phyloP scores from a whole-genome alignment of 768 basidiomycete species.

The Boletus reticuloceps region DNA sequence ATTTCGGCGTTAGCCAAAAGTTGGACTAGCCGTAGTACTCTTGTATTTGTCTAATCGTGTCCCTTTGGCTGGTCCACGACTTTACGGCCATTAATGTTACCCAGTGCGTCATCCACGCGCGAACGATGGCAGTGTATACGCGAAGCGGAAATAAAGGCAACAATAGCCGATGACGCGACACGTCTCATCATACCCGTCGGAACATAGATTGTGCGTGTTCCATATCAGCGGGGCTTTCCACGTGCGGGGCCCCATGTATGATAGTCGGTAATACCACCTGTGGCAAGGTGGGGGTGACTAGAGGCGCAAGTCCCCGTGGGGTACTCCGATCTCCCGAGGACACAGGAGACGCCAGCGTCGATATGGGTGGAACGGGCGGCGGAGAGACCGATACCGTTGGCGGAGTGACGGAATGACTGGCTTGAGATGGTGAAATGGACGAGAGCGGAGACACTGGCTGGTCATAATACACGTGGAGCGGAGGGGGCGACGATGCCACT shows the following conservation, averaged over 20 bases:
- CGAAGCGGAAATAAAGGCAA: too few species aligned
- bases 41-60: too few species aligned
- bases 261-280: conserved; percentile 15
- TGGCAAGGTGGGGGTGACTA: conserved; percentile 14
- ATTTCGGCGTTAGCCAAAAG: too few species aligned
- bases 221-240: conserved; percentile 34
- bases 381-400: conserved; percentile 2
- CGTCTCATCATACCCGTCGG: background rate
- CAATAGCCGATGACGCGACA: background rate
- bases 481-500: conserved; percentile 6
- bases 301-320: background rate
- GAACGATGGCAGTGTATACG: too few species aligned
- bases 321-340: background rate
- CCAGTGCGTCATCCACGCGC: too few species aligned
- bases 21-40: too few species aligned
- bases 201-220: conserved; percentile 14
- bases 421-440: conserved; percentile 8
- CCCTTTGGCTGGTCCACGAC: too few species aligned
- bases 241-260: conserved; percentile 16
- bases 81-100: too few species aligned
- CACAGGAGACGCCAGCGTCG: conserved; percentile 11
- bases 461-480: background rate
- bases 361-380: conserved; percentile 20
- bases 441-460: conserved; percentile 3
- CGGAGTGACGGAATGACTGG: background rate